Conservation (phyloP, 2,329 filamentous ascomycete species). For the Colletotrichum abscissum region DNA sequence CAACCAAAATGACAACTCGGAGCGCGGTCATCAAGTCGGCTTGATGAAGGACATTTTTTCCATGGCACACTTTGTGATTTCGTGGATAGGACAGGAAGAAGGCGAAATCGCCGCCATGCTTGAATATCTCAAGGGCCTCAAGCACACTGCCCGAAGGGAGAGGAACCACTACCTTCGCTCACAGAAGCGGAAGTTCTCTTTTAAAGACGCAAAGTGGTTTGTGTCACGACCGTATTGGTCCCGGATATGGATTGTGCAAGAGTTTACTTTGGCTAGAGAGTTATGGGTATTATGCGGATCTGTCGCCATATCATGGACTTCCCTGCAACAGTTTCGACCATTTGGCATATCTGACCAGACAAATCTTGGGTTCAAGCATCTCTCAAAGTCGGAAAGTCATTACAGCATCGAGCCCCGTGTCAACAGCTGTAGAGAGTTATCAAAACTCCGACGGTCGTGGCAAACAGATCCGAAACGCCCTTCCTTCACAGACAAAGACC, state of each 20-base stretch:
- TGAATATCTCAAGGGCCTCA: constrained; percentile 36
- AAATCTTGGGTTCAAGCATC: constrained; percentile 16
- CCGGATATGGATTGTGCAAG: constrained; percentile 19
- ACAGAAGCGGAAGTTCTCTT: constrained; percentile 25
- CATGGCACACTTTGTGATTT: constrained; percentile 45
- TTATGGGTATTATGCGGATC: constrained; percentile 12
- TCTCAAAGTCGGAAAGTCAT: constrained; percentile 8
- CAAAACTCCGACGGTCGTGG: background rate
- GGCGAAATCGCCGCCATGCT: background rate
- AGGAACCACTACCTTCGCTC: constrained; percentile 21
- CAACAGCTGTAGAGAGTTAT: constrained; percentile 16
- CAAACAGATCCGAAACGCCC: background rate
- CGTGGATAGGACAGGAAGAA: constrained; percentile 46
- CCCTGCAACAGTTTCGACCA: background rate
- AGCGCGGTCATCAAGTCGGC: constrained; percentile 50
- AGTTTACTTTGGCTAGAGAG: constrained; percentile 10
- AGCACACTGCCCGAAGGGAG: constrained; percentile 39
- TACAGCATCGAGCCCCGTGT: background rate
- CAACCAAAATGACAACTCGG: constrained; percentile 49
- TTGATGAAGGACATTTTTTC: constrained; percentile 52
- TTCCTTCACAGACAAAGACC: constrained; percentile 2
- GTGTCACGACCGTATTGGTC: constrained; percentile 14
- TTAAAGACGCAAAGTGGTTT: constrained; percentile 7
- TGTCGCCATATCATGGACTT: background rate
- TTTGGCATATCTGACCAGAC: constrained; percentile 12